A percentile compares a stretch with the other conserved stretches of the same genome.
Evolutionary conservation across 352 stramenopile species (phyloP).

Genomic region (Globisporangium cystogenes): DNA sequence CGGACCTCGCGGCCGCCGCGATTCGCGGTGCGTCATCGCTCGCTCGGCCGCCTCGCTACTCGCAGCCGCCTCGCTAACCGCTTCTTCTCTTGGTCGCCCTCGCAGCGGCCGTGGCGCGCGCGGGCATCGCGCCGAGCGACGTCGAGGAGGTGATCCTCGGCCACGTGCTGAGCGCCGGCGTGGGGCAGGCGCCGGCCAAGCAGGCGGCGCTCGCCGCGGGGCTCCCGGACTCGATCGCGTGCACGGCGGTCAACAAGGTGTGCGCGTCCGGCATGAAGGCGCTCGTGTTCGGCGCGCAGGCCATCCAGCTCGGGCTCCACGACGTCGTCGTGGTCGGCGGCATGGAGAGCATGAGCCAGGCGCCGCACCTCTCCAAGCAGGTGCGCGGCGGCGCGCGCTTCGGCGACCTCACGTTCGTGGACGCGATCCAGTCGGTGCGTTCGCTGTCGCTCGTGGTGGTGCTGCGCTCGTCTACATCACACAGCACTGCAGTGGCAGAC

Average conservation of each 20-base stretch:
- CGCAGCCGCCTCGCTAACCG: too few species aligned
- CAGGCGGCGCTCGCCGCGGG: conserved; percentile 82
- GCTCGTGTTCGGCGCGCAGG: conserved; percentile 76
- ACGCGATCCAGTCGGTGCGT: conserved; percentile 68
- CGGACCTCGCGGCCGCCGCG: conserved; percentile 86
- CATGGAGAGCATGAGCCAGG: conserved; percentile 96
- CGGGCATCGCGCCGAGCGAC: conserved; percentile 31
- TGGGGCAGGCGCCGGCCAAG: conserved; percentile 93
- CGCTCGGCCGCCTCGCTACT: too few species aligned
- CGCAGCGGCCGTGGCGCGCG: conserved; percentile 40
- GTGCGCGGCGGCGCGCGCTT: conserved; percentile 72
- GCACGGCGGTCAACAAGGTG: conserved; percentile 98
- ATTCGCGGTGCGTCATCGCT: conserved; percentile 53
- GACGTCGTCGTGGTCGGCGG: conserved; percentile 84
- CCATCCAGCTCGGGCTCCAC: conserved; percentile 80
- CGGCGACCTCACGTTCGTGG: conserved; percentile 85
- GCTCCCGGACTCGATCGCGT: conserved; percentile 79
- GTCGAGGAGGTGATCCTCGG: conserved; percentile 94
- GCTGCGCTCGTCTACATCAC: too few species aligned
- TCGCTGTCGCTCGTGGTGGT: too few species aligned
- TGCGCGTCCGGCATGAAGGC: conserved; percentile 94
- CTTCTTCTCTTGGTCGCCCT: too few species aligned
- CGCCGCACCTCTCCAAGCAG: conserved; percentile 87
- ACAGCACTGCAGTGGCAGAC: too few species aligned
- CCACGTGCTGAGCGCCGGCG: conserved; percentile 91